Evolutionary conservation across 352 stramenopile genomes (phyloP), one percentile per base, ranked within the genome.

Genomic region (Pythium guiyangense): DNA sequence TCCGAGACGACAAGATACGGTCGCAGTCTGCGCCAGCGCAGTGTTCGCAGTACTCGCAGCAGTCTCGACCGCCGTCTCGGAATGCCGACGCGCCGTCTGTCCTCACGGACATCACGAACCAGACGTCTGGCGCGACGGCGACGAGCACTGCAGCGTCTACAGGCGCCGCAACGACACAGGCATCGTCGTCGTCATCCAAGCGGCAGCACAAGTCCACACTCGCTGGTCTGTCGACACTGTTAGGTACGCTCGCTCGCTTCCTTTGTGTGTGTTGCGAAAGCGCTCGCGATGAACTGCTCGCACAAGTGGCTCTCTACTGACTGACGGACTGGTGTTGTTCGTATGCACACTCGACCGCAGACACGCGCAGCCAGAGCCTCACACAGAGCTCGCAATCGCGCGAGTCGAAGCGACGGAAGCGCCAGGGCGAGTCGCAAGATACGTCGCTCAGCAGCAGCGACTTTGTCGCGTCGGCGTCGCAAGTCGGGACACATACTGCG

Each of bases 31-130:
- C 49, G 11, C 57, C 48, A 51, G 49, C 40, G 17, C 40, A 22
- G 57, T 45, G 18, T 10, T 64, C 52, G 26, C 48, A 52, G 26
- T 60, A 17, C 39, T 44, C 39, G 3, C 39, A 59, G 22, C 54
- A 59, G 4, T 37, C 40, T 1, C 54, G 57, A n/a, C 60, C 57
- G 11, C 62, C 61, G 6, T 70, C 64, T 6, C 60, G 61, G n/a
- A 17, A 44, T n/a, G 56, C 49, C 8, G 68, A 69, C 4, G 51
- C 42, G 3, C 58, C 62, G 14, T 34, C 45, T 1, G 73, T 74
- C 3, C 52, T 90, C 22, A 60, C 66, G 0, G 79, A 90, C 49
- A 90, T 90, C 43, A 90, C 79, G n/a, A 90, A 90, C 57, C 67
- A 81, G 27, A 29, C 44, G 8, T 43, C 27, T 5, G 29, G 26